Percentiles rank a stretch among this genome's conserved stretches.
Evolutionary conservation across 2,329 filamentous ascomycete genomes (phyloP).

Genomic region (Niveomyces coronatus): DNA sequence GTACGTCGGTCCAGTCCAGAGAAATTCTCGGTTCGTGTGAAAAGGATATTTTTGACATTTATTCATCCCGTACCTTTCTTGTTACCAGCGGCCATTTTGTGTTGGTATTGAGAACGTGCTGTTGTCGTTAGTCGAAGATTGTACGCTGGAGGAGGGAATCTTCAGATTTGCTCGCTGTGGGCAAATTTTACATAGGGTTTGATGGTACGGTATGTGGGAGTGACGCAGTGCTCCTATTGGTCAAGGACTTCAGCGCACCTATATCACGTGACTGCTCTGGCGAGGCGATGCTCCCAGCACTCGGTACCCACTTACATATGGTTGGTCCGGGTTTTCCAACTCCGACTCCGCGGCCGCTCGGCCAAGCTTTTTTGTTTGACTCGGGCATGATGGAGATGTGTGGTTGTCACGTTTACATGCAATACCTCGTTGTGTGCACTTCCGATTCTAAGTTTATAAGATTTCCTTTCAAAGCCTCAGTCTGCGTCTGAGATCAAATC

Average conservation of each 20-base stretch:
- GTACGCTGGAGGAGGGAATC: conserved; percentile 10
- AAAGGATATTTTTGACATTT: conserved; percentile 3
- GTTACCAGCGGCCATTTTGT: conserved; percentile 25
- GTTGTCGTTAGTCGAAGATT: conserved; percentile 16
- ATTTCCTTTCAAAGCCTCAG: too few relatives aligned
- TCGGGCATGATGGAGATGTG: too few relatives aligned
- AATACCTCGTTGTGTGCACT: too few relatives aligned
- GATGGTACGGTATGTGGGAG: conserved; percentile 5
- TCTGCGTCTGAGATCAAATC: too few relatives aligned
- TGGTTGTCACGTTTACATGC: too few relatives aligned
- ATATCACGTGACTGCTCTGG: conserved; percentile 14
- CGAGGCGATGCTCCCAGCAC: too few relatives aligned
- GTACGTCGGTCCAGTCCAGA: too few relatives aligned
- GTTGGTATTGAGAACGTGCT: conserved; percentile 17
- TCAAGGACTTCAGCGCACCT: background rate
- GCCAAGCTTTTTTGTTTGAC: too few relatives aligned
- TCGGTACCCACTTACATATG: too few relatives aligned
- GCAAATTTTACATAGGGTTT: conserved; percentile 19
- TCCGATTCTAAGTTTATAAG: too few relatives aligned
- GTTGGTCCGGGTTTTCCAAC: too few relatives aligned
- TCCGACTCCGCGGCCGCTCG: too few relatives aligned
- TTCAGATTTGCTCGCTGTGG: conserved; percentile 14
- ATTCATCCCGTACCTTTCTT: conserved; percentile 39
- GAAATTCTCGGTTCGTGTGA: conserved; percentile 5
- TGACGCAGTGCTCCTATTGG: conserved; percentile 5